Base-by-base conservation (phyloP, 768 basidiomycete species). In the Calocybe cyanea region DNA sequence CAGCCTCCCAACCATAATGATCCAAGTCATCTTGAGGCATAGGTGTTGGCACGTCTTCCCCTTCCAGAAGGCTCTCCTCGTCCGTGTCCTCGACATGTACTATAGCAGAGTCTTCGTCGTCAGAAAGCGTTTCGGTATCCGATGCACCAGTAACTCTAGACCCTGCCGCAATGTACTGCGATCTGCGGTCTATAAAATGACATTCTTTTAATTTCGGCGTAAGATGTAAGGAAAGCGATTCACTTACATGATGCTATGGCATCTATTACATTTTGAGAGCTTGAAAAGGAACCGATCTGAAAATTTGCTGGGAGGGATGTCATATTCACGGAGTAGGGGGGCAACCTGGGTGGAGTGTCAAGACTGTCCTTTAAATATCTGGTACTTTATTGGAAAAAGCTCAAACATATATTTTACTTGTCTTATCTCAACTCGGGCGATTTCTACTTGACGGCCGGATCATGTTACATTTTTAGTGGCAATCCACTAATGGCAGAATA, bases 81-180 rank as follows among this genome's bases (percentile, higher is more conserved):
- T 48, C 51, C 30, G 41, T 43, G 18, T 43, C 52, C 14, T 31
- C 28, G 41, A 51, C 42, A 37, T 52, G 46, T 19, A 44, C 46
- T 21, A 50, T 60, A 25, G 25, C 5, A 6, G 70, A 67, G 28
- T 68, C 67, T 25, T 73, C 69, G 38, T 76, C 70, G 23, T 66
- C 67, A 15, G 64, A 59, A 43, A 68, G 68, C 14, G 62, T 65
- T 6, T 64, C 57, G 9, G 48, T 19, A 46, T 78, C 74, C 5
- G 71, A 66, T 3, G 76, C 65, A 9, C 73, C 68, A n/a, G 73
- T 74, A 19, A 83, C 73, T 24, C 73, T 71, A 7, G 81, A 79
- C 41, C 77, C 78, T 17, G 79, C 80, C 32, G 78, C 69, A 9
- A 86, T 73, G 56, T 77, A 83, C 57, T 87, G 85, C 7, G 83